Evolutionary conservation across 345 rosid genomes (phyloP), one percentile per base, ranked within the genome.

Genomic region (Eucalyptus viminalis): DNA sequence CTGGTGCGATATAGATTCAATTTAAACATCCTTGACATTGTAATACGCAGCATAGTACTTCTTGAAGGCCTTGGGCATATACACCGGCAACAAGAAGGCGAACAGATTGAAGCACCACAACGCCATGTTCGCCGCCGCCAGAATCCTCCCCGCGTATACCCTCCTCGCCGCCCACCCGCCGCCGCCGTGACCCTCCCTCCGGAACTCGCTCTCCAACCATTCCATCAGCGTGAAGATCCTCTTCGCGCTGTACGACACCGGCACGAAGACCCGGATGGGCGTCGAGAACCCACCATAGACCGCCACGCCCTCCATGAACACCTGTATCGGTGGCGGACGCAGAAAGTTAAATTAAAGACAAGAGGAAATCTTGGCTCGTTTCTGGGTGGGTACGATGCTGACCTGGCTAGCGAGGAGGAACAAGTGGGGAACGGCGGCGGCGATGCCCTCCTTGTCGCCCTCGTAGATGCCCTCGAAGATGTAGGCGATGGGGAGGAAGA

Each of bases 91-190:
- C 94, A 98, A 88, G 91, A 98, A 93, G 19, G 97, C 95, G 90
- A 96, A 95, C 54, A 98, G 95, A 94, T 98, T 98, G 92, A 94
- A 97, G 93, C 96, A 91, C 99, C 99, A 95, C 37, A 98, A 83
- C 21, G 93, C 98, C 92, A 95, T 89, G 81, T 98, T 97, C 40
- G 95, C 95, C 90, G 92, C 89, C 25, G 97, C 98, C 37, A 97
- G 95, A 43, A 87, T 92, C 90, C 95, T 93, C 2, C 99, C 99
- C 86, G 91, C 89, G 24, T 58, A 88, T 53, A 95, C 15, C 88
- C 99, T 91, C 94, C 93, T 65, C 29, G 90, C 89, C 21, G 96
- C 91, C 58, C 58, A 53, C 51, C 93, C 93, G 19, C 87, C 85
- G 31, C 50, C 62, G 27, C 87, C 91, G 14, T 83, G 85, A 24